Percentiles rank a stretch among this genome's conserved stretches.
Evolutionary conservation across 2,329 filamentous ascomycete species (phyloP).

Genomic region (Nakataea oryzae): DNA sequence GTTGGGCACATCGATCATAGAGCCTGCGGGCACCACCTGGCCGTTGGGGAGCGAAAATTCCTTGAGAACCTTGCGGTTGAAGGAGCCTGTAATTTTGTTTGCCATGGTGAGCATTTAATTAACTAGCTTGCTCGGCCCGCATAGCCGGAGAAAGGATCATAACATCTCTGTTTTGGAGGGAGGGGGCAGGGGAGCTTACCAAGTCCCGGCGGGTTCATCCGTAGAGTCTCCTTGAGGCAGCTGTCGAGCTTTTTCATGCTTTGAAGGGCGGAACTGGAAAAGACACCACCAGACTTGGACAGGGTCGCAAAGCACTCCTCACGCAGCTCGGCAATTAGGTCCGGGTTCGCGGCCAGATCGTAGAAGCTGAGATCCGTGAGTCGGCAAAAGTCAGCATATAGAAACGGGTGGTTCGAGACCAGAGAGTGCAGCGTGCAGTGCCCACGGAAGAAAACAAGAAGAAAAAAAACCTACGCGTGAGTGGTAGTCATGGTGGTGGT

Average conservation of each 20-base stretch:
- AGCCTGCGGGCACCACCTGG: constrained; percentile 33
- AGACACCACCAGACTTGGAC: constrained; percentile 17
- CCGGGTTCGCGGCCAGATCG: constrained; percentile 37
- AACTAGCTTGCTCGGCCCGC: too few species aligned
- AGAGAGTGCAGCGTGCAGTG: too few species aligned
- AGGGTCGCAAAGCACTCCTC: constrained; percentile 35
- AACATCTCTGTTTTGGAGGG: not conserved
- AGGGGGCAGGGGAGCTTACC: not conserved
- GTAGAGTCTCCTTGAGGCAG: constrained; percentile 5
- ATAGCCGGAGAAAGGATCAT: too few species aligned
- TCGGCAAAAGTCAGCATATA: too few species aligned
- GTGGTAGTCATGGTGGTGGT: constrained; percentile 35
- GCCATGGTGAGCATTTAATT: too few species aligned
- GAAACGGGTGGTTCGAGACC: too few species aligned
- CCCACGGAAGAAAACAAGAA: too few species aligned
- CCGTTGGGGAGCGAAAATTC: constrained; percentile 43
- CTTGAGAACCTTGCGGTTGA: constrained; percentile 37
- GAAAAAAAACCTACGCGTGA: too few species aligned
- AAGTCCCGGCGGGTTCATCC: not conserved
- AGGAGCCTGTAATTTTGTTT: constrained; percentile 24
- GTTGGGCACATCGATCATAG: constrained; percentile 29
- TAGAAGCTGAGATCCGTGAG: too few species aligned
- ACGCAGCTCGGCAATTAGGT: constrained; percentile 38
- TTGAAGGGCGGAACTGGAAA: constrained; percentile 16
- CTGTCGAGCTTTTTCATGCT: constrained; percentile 4